A percentile compares a stretch with the other conserved stretches of the same genome.
Conservation (phyloP, 768 basidiomycete genomes). For the Gloeopeniophorella convolvens region DNA sequence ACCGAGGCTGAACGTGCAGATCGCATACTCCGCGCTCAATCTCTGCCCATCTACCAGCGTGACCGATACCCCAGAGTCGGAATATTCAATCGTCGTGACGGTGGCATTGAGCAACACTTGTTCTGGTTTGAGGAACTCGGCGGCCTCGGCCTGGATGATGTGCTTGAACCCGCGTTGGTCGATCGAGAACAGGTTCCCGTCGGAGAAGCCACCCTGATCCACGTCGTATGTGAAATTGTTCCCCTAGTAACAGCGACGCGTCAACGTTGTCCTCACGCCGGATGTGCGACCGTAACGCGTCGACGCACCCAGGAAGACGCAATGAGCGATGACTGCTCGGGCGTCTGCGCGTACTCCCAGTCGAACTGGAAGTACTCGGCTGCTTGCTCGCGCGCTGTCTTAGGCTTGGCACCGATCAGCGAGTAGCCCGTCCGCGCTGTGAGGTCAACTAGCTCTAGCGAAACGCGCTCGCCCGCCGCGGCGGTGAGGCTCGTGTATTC, state of each 20-base stretch:
- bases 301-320: constrained; percentile 48
- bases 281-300: too few species aligned
- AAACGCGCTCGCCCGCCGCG: constrained; percentile 38
- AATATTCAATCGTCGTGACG: constrained; percentile 41
- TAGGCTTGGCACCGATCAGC: constrained; percentile 39
- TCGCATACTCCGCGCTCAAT: constrained; percentile 25
- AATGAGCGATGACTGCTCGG: constrained; percentile 50
- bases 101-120: constrained; percentile 46
- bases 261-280: neutral
- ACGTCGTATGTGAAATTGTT: constrained; percentile 54
- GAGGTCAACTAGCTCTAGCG: constrained; percentile 38
- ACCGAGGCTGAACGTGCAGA: constrained; percentile 48
- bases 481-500: constrained; percentile 34
- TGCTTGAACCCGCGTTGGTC: constrained; percentile 58
- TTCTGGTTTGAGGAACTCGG: constrained; percentile 38
- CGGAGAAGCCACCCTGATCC: constrained; percentile 51
- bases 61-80: constrained; percentile 38
- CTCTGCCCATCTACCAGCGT: constrained; percentile 22
- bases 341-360: constrained; percentile 47
- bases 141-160: constrained; percentile 50
- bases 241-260: constrained; percentile 30
- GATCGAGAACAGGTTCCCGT: constrained; percentile 42
- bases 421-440: constrained; percentile 46
- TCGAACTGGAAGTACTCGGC: constrained; percentile 51
- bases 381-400: constrained; percentile 40